Base-by-base conservation (phyloP, 768 basidiomycete genomes). In the Termitomyces sp. region DNA sequence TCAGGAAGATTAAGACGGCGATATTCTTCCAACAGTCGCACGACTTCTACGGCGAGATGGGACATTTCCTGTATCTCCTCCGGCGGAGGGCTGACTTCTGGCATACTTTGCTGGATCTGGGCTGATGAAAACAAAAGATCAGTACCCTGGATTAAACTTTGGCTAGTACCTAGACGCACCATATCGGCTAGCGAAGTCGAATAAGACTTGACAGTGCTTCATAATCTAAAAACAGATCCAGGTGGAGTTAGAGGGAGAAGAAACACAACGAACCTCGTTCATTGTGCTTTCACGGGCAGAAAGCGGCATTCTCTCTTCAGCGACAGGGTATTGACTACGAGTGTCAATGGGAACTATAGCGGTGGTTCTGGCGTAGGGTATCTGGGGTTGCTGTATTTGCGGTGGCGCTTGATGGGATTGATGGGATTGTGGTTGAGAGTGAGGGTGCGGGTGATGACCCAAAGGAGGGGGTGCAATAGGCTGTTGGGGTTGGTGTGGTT, bases 51-150 rank as follows among this genome's bases (percentile, higher is more conserved):
- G 22, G 90, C 90, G 33, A 81, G 78, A 16, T 80, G 78, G 9
- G 82, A 77, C 90, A 92, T 92, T 60, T 90, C 85, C 49, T 77
- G 72, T 10, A 90, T 68, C 67, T 91, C 88, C 2, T 74, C 72
- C 7, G 77, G 69, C 9, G 73, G 59, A 5, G 87, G 88, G 60
- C 83, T 83, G 7, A 72, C 68, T 41, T 81, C 76, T 3, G 83
- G 78, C 12, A 75, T 63, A 44, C 70, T 74, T 3, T 73, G 67
- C 57, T 84, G 85, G 26, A 77, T 62, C 58, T 76, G 72, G 24
- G 76, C 80, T 80, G 53, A 42, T n/a, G 42, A 48, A 58, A 36
- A 22, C 26, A 49, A 51, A 7, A 51, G 45, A 61, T 62, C 44
- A 61, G 57, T 12, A 49, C 9, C n/a, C 20, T 51, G 34, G 22